Evolutionary conservation across 345 rosid species (phyloP).

Genomic region (Zanthoxylum bungeanum): DNA sequence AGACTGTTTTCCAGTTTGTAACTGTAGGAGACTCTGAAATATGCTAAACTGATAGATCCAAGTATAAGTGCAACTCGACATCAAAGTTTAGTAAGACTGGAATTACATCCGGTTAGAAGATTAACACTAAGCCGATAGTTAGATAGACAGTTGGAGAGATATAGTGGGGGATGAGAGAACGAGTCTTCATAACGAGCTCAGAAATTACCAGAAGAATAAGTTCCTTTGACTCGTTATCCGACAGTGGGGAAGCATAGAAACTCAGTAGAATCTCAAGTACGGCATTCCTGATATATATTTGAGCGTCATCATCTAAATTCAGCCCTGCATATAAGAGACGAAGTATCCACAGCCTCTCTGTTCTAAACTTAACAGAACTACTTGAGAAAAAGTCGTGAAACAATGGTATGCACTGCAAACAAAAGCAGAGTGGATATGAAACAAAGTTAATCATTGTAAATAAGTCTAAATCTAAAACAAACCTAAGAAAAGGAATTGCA

Average conservation of each 20-base stretch:
- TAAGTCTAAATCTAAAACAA: conserved; percentile 17
- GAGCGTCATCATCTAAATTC: conserved; percentile 71
- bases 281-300: conserved; percentile 53
- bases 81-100: neutral
- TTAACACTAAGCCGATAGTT: neutral
- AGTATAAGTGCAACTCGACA: neutral
- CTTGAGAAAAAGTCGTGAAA: conserved; percentile 63
- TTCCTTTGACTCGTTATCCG: conserved; percentile 74
- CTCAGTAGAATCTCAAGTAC: conserved; percentile 58
- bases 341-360: conserved; percentile 83
- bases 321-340: conserved; percentile 66
- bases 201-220: conserved; percentile 74
- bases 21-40: neutral
- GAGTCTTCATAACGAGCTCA: conserved; percentile 7
- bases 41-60: neutral
- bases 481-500: neutral
- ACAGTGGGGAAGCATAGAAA: conserved; percentile 63
- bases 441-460: conserved; percentile 15
- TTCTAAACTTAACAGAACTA: conserved; percentile 60
- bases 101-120: neutral
- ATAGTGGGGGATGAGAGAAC: neutral
- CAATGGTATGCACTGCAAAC: conserved; percentile 71
- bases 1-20: too few species aligned
- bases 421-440: conserved; percentile 22
- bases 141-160: neutral